Evolutionary conservation across 371 early-diverging fungal genomes (phyloP).

Genomic region (Circinella umbellata): DNA sequence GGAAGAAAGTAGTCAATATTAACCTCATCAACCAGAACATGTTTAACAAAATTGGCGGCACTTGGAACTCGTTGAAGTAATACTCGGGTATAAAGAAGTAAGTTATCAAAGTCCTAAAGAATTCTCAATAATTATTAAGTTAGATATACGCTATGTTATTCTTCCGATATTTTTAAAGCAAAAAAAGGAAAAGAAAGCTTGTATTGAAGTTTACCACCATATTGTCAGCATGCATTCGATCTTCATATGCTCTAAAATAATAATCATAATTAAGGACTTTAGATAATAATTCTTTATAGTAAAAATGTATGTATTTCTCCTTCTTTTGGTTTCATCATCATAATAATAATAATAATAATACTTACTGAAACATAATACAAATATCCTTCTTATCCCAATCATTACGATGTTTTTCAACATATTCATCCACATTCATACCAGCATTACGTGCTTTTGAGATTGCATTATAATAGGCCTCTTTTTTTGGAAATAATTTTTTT

Average conservation of each 20-base stretch:
- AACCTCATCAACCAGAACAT: slow-evolving; percentile 66
- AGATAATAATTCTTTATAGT: no score
- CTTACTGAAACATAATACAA: slow-evolving; percentile 31
- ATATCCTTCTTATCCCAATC: slow-evolving; percentile 18
- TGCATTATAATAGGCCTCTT: slow-evolving; percentile 28
- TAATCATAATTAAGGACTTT: no score
- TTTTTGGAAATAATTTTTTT: no score
- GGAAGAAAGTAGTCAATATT: background rate
- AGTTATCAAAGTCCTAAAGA: slow-evolving; percentile 64
- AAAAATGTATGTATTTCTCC: no score
- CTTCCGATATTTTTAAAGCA: background rate
- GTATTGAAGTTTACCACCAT: slow-evolving; percentile 31
- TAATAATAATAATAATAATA: background rate
- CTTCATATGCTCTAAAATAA: slow-evolving; percentile 36
- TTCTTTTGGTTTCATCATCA: background rate
- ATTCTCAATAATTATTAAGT: no score
- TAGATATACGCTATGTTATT: no score
- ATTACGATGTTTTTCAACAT: background rate
- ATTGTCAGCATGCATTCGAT: slow-evolving; percentile 32
- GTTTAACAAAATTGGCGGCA: slow-evolving; percentile 26
- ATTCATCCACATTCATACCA: slow-evolving; percentile 25
- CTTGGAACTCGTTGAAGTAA: slow-evolving; percentile 34
- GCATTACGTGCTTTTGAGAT: slow-evolving; percentile 39
- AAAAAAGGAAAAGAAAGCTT: background rate
- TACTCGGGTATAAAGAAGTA: slow-evolving; percentile 42